A percentile compares a stretch with the other conserved stretches of the same genome.
Evolutionary conservation across 495 filamentous ascomycete species (phyloP).

Genomic region (Talaromyces proteolyticus): DNA sequence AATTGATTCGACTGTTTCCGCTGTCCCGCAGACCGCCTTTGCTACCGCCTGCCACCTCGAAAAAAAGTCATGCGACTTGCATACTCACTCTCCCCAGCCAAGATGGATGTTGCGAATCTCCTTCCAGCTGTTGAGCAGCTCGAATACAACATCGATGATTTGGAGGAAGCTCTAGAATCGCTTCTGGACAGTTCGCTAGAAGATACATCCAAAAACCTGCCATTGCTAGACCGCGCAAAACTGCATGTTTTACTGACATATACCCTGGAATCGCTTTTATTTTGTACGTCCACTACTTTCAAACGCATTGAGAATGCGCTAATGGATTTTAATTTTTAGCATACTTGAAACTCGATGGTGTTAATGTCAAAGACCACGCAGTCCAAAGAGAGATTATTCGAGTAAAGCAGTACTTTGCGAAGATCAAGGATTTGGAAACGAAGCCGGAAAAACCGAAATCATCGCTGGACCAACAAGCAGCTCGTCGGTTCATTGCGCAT

Average conservation of each 20-base stretch:
- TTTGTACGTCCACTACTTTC: slow-evolving; percentile 51
- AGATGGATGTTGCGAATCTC: slow-evolving; percentile 39
- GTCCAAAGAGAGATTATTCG: slow-evolving; percentile 79
- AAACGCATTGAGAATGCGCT: slow-evolving; percentile 4
- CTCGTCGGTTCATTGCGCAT: slow-evolving; percentile 71
- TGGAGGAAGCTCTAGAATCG: slow-evolving; percentile 67
- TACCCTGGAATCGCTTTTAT: slow-evolving; percentile 85
- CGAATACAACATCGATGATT: slow-evolving; percentile 67
- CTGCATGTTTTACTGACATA: slow-evolving; percentile 80
- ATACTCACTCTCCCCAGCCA: background rate
- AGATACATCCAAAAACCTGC: slow-evolving; percentile 68
- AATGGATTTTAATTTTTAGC: slow-evolving; percentile 44
- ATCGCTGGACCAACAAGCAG: slow-evolving; percentile 74
- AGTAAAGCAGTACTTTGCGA: slow-evolving; percentile 87
- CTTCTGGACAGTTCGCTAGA: slow-evolving; percentile 53
- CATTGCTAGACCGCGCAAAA: slow-evolving; percentile 90
- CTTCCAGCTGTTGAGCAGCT: slow-evolving; percentile 60
- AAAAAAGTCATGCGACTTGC: background rate
- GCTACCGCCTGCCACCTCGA: slow-evolving; percentile 5
- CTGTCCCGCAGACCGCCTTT: no score
- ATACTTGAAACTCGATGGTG: slow-evolving; percentile 71
- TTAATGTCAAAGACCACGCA: slow-evolving; percentile 75
- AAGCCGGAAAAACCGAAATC: slow-evolving; percentile 48
- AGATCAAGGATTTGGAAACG: slow-evolving; percentile 66
- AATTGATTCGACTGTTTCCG: no score